A percentile compares a stretch with the other conserved stretches of the same genome.
Evolutionary conservation across 352 stramenopile species (phyloP).

Genomic region (Pythium diclinum): DNA sequence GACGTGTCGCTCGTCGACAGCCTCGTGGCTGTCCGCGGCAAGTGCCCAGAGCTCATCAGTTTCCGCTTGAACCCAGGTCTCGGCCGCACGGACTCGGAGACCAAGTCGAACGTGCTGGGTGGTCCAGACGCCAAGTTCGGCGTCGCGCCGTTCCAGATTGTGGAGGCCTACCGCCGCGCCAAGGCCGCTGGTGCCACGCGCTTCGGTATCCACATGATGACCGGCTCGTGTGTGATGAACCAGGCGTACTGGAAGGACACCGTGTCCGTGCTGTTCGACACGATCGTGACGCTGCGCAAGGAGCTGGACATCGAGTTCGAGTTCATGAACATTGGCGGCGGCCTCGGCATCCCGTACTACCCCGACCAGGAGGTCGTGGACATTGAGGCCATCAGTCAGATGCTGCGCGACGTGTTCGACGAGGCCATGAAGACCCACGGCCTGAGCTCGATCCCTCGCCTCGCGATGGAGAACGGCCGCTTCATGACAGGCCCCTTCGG

Average conservation of each 20-base stretch:
- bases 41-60: conserved; percentile 82
- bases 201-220: conserved; percentile 93
- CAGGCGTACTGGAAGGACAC: conserved; percentile 89
- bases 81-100: conserved; percentile 86
- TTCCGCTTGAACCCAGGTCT: conserved; percentile 88
- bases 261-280: conserved; percentile 79
- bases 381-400: conserved; percentile 60
- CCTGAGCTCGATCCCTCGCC: conserved; percentile 50
- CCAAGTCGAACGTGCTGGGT: conserved; percentile 86
- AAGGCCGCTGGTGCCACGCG: conserved; percentile 73
- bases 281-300: conserved; percentile 70
- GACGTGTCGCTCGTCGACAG: conserved; percentile 82
- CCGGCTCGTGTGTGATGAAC: conserved; percentile 86
- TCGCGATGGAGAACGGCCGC: conserved; percentile 90
- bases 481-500: conserved; percentile 88
- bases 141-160: conserved; percentile 84
- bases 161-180: conserved; percentile 83
- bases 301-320: conserved; percentile 88
- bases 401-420: conserved; percentile 78
- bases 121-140: conserved; percentile 89
- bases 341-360: conserved; percentile 85
- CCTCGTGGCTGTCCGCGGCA: conserved; percentile 57
- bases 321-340: conserved; percentile 90
- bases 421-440: conserved; percentile 66
- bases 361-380: conserved; percentile 71